Percentiles rank a stretch among this genome's conserved stretches.
phyloP scores from a whole-genome alignment of 2,329 filamentous ascomycete genomes.

The Magnaporthiopsis rhizophila region DNA sequence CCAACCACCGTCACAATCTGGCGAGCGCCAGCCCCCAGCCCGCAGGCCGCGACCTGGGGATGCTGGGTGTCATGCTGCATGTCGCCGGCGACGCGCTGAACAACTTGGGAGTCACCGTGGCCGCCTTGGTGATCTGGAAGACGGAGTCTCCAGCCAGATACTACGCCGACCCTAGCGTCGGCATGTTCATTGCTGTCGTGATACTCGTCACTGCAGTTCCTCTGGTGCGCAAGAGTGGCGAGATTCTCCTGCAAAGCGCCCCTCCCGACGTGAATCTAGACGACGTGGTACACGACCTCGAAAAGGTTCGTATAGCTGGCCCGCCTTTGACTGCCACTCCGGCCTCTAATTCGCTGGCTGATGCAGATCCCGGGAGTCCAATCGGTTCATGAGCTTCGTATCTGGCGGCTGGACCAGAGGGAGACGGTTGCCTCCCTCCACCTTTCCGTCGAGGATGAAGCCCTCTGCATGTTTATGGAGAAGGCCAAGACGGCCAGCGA shows the following conservation, averaged over 20 bases:
- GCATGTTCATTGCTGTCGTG: slow-evolving; percentile 64
- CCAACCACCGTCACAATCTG: slow-evolving; percentile 40
- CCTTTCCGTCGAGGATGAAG: slow-evolving; percentile 51
- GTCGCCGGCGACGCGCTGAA: slow-evolving; percentile 67
- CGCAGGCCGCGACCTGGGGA: slow-evolving; percentile 54
- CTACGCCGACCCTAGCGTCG: slow-evolving; percentile 65
- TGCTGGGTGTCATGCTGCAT: slow-evolving; percentile 63
- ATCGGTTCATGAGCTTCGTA: slow-evolving; percentile 63
- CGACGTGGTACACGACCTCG: slow-evolving; percentile 61
- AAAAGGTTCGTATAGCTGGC: slow-evolving; percentile 40
- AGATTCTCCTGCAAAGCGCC: slow-evolving; percentile 60
- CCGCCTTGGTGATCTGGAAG: slow-evolving; percentile 63
- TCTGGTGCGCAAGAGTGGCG: slow-evolving; percentile 52
- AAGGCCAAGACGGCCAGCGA: slow-evolving; percentile 55
- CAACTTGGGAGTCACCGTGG: slow-evolving; percentile 66
- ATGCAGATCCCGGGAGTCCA: slow-evolving; percentile 54
- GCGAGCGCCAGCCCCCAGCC: slow-evolving; percentile 16
- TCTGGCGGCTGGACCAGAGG: slow-evolving; percentile 65
- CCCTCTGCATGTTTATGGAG: slow-evolving; percentile 49
- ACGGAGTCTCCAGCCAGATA: slow-evolving; percentile 47
- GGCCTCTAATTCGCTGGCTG: slow-evolving; percentile 11
- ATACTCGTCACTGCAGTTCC: slow-evolving; percentile 58
- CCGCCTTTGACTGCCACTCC: neutral
- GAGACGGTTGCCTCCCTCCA: slow-evolving; percentile 65
- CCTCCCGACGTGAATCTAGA: slow-evolving; percentile 50